Percentiles rank a stretch among this genome's conserved stretches.
phyloP scores from a whole-genome alignment of 495 filamentous ascomycete genomes.

The Clavariopsis aquatica region DNA sequence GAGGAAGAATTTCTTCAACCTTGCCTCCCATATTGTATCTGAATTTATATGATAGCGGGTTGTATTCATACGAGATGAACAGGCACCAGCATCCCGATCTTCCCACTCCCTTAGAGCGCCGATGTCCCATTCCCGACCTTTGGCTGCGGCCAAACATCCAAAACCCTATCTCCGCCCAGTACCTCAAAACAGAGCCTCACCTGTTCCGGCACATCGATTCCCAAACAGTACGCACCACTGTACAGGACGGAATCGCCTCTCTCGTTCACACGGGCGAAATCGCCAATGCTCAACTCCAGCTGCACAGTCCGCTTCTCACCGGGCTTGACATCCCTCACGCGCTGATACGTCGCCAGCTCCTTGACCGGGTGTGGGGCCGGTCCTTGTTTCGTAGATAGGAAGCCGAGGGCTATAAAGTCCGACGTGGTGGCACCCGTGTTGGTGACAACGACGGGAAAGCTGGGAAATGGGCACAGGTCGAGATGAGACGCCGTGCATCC shows the following conservation, averaged over 20 bases:
- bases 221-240: constrained; percentile 62
- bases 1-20: no score
- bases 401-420: constrained; percentile 62
- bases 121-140: constrained; percentile 9
- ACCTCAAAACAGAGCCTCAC: constrained; percentile 22
- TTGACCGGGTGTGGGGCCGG: constrained; percentile 65
- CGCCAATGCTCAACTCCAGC: constrained; percentile 58
- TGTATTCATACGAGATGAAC: no score
- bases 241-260: constrained; percentile 63
- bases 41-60: no score
- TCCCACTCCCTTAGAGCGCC: neutral
- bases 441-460: constrained; percentile 49
- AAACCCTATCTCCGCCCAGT: constrained; percentile 8
- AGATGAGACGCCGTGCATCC: constrained; percentile 21
- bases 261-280: constrained; percentile 59
- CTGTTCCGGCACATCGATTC: constrained; percentile 50
- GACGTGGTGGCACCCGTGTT: constrained; percentile 59
- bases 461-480: constrained; percentile 43
- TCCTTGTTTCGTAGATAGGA: constrained; percentile 56
- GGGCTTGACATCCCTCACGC: constrained; percentile 52
- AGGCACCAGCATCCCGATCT: neutral
- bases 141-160: constrained; percentile 23
- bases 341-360: constrained; percentile 59
- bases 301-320: constrained; percentile 44
- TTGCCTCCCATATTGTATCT: no score